These are phyloP conservation scores for Microcera coccophila DNA, from an alignment of 2,329 filamentous ascomycete genomes.

Conservation along the genomic window DNA sequence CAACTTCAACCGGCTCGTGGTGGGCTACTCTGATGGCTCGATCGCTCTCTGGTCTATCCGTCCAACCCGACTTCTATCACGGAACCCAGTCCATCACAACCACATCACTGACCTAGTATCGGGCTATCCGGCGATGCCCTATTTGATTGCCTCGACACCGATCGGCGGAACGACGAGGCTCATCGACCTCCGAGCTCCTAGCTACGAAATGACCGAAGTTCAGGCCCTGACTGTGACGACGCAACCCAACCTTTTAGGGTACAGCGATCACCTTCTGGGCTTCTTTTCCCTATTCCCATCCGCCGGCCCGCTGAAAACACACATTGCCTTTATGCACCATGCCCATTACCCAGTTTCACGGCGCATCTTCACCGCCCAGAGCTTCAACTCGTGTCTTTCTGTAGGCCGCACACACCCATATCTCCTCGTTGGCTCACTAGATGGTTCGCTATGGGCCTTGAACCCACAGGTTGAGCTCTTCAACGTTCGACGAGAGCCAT, in stretches of 20 bases:
- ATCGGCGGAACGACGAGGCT: constrained; percentile 52
- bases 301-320: constrained; percentile 49
- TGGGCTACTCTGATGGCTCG: constrained; percentile 55
- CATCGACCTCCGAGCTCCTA: constrained; percentile 51
- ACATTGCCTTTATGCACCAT: constrained; percentile 50
- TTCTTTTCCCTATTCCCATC: constrained; percentile 52
- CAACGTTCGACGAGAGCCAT: constrained; percentile 30
- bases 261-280: constrained; percentile 53
- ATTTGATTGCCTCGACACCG: constrained; percentile 52
- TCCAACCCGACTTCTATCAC: constrained; percentile 46
- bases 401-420: constrained; percentile 51
- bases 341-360: constrained; percentile 51
- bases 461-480: constrained; percentile 39
- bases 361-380: constrained; percentile 48
- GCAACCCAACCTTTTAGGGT: constrained; percentile 51
- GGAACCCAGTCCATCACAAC: constrained; percentile 52
- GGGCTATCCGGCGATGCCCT: constrained; percentile 54
- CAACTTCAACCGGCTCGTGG: constrained; percentile 50
- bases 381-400: constrained; percentile 48
- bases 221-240: constrained; percentile 48
- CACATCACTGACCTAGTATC: constrained; percentile 53
- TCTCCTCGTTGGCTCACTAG: constrained; percentile 49
- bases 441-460: constrained; percentile 51
- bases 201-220: constrained; percentile 51
- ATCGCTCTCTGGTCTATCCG: constrained; percentile 54